Evolutionary conservation across 768 basidiomycete species (phyloP), one percentile per base, ranked within the genome.

Genomic region (Filobasidium floriforme): DNA sequence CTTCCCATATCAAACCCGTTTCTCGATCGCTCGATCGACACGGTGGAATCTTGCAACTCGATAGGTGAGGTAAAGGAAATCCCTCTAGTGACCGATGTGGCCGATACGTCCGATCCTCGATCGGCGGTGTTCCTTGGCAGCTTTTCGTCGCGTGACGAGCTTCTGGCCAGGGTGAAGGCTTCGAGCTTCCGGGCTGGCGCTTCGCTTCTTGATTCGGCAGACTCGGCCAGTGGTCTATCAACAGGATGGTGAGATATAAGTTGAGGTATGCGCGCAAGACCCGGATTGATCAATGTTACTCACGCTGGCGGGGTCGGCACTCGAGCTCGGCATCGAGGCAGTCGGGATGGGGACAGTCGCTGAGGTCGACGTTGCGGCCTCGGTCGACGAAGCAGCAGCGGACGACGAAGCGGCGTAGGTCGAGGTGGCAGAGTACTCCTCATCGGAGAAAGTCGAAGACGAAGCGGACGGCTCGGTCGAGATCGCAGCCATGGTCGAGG

Each of bases 151-250:
- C 1, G 18, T 32, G 22, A 57, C 54, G 29, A 57, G 54, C 22
- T 24, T 57, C 54, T 57, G 54, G 26, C 54, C 54, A 24, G 54
- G 54, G 54, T 57, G 54, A 15, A 57, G 26, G 15, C 24, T 32
- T 15, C 54, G 54, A 4, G 7, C 54, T 24, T 15, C 5, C 29
- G 7, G 2, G 14, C 7, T 28, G 24, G 26, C 29, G 54, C 22
- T 15, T 15, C 54, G 54, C 24, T 57, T 57, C 54, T 57, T 57
- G 54, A 57, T 57, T 24, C 54, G 54, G 29, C 54, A 57, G 22
- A 57, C 54, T 24, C 54, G 54, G 54, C 54, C 54, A 6, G 54
- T 26, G 29, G 54, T 57, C 54, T 57, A 26, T 28, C 3, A 14
- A 6, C 5, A 26, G 22, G 46, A 22, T 22, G 46, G 14, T 19